Percentiles rank a stretch among this genome's conserved stretches.
phyloP scores from a whole-genome alignment of 2,329 filamentous ascomycete genomes.

The Tolypocladium inflatum region DNA sequence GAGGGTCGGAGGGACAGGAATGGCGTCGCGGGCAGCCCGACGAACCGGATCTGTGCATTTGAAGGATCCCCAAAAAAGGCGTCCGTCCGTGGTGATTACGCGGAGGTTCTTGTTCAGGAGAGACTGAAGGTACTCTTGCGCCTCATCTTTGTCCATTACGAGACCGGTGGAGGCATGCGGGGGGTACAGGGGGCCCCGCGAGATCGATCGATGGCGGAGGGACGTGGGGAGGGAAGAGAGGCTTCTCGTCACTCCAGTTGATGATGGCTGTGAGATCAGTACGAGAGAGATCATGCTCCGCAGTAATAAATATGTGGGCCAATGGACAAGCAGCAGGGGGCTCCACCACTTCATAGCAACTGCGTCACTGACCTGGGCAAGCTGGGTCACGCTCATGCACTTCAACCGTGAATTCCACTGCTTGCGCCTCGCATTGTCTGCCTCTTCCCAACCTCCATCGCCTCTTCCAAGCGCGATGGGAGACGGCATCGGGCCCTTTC shows the following conservation, averaged over 20 bases:
- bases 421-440: neutral
- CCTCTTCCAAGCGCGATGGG: neutral
- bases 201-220: neutral
- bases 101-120: constrained; percentile 73
- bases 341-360: neutral
- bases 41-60: constrained; percentile 89
- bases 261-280: neutral
- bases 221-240: neutral
- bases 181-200: neutral
- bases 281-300: neutral
- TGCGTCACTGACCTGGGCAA: constrained; percentile 1
- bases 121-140: constrained; percentile 47
- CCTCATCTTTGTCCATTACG: constrained; percentile 40
- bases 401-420: neutral
- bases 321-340: neutral
- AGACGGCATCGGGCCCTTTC: neutral
- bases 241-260: neutral
- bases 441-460: neutral
- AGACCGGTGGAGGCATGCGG: neutral
- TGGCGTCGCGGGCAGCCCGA: constrained; percentile 10
- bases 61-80: constrained; percentile 82
- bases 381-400: neutral
- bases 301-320: neutral
- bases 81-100: constrained; percentile 69
- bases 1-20: neutral